Evolutionary conservation across 495 filamentous ascomycete genomes (phyloP).

Genomic region (Lasiosphaeria hispida): DNA sequence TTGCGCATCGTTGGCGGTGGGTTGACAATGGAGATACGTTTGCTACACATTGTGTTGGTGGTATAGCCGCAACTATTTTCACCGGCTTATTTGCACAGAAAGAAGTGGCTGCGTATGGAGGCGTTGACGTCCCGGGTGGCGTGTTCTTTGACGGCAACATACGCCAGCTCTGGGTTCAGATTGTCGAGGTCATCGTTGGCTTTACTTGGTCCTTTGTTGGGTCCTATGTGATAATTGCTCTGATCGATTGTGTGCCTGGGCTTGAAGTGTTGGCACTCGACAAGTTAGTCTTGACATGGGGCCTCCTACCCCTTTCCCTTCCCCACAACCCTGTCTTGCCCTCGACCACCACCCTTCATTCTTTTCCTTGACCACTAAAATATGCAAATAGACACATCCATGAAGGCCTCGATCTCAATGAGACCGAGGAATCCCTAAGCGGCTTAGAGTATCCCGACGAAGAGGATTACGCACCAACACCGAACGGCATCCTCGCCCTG

Average conservation of each 20-base stretch:
- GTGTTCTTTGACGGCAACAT: conserved; percentile 28
- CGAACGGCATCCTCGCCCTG: conserved; percentile 22
- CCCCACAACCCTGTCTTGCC: not conserved
- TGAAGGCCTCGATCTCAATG: conserved; percentile 27
- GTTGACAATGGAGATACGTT: conserved; percentile 82
- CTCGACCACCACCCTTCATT: not conserved
- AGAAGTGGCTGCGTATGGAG: conserved; percentile 28
- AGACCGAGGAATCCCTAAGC: conserved; percentile 26
- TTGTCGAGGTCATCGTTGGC: conserved; percentile 27
- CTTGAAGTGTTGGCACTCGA: conserved; percentile 30
- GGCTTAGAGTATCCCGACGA: conserved; percentile 26
- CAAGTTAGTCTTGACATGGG: conserved; percentile 17
- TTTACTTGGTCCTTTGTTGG: conserved; percentile 29
- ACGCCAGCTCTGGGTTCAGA: conserved; percentile 25
- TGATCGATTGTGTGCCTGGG: conserved; percentile 30
- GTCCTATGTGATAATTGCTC: conserved; percentile 25
- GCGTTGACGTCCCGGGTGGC: conserved; percentile 25
- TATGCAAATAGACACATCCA: conserved; percentile 22
- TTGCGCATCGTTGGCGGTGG: conserved; percentile 32
- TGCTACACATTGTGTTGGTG: conserved; percentile 73
- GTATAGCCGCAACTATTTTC: conserved; percentile 69
- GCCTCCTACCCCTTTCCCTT: not conserved
- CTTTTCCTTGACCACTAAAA: conserved; percentile 12
- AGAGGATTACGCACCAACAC: conserved; percentile 22
- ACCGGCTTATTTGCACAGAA: conserved; percentile 71